Base-by-base conservation (phyloP, 2,329 filamentous ascomycete species). In the Venturia pyrina region DNA sequence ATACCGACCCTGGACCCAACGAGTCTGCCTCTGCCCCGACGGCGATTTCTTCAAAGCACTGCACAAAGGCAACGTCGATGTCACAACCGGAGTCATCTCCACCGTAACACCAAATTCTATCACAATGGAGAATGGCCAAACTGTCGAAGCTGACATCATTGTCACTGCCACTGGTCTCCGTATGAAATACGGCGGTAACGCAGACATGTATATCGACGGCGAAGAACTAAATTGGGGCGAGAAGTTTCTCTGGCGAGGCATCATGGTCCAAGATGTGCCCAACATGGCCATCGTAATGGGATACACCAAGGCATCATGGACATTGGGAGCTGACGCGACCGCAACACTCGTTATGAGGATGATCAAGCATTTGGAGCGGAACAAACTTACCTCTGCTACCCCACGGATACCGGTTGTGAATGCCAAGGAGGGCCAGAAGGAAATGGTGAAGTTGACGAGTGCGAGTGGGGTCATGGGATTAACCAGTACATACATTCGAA, bases 21-120 rank as follows among this genome's bases (percentile, higher is more conserved):
- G 91, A 0, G 78, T 95, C 7, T 95, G 91, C 71, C 78, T 91
- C 67, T 87, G 78, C n/a, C 83, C 83, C 0, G 80, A 85, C 65
- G 82, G 81, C 28, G 85, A 87, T 71, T 86, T 86, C 73, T 87
- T 83, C 76, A 73, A 78, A 32, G 75, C 77, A 48, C 76, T 87
- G 28, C 78, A 78, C n/a, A 71, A 75, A 1, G 83, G 83, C 46
- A 81, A 79, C 65, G 82, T 81, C 0, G 75, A 78, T 59, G 76
- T 87, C 24, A 80, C 80, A 21, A 86, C 85, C 3, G 83, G 80
- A 66, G 79, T 76, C 5, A 85, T 87, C 72, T 75, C 80, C 48
- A 76, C 73, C 15, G 79, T 87, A 7, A 82, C 78, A 0, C 70
- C 75, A 10, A 75, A 80, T 28, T 78, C 79, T 19, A 83, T 87